Evolutionary conservation across 768 basidiomycete species (phyloP).

Genomic region (Royoungia palumana): DNA sequence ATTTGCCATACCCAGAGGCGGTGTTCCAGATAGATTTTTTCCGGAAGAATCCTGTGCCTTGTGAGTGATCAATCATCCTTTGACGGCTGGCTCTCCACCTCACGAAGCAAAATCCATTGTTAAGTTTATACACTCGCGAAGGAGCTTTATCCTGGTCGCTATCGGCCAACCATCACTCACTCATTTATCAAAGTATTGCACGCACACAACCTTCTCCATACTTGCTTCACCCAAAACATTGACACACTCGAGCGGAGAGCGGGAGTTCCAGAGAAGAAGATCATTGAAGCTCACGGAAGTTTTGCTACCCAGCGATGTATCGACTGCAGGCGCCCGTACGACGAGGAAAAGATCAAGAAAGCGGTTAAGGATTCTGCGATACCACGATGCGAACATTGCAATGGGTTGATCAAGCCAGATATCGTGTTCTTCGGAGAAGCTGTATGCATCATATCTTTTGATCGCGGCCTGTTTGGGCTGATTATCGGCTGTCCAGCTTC

Average conservation of each 20-base stretch:
- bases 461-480: background rate
- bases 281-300: slow-evolving; percentile 95
- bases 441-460: slow-evolving; percentile 37
- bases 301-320: slow-evolving; percentile 88
- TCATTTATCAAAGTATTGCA: slow-evolving; percentile 84
- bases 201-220: slow-evolving; percentile 64
- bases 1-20: slow-evolving; percentile 90
- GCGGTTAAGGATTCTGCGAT: slow-evolving; percentile 53
- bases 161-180: slow-evolving; percentile 84
- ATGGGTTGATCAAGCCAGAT: slow-evolving; percentile 85
- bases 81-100: background rate
- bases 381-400: slow-evolving; percentile 64
- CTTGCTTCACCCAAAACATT: slow-evolving; percentile 88
- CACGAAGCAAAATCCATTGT: background rate
- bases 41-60: slow-evolving; percentile 72
- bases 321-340: slow-evolving; percentile 57
- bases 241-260: slow-evolving; percentile 88
- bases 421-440: slow-evolving; percentile 91
- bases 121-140: slow-evolving; percentile 88
- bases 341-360: slow-evolving; percentile 64
- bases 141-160: slow-evolving; percentile 89
- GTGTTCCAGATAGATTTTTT: slow-evolving; percentile 94
- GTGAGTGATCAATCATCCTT: slow-evolving; percentile 39
- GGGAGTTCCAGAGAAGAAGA: slow-evolving; percentile 65
- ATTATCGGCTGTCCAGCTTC: slow-evolving; percentile 51